Conservation (phyloP, 164 flowering plant genomes). For the Brasenia schreberi region DNA sequence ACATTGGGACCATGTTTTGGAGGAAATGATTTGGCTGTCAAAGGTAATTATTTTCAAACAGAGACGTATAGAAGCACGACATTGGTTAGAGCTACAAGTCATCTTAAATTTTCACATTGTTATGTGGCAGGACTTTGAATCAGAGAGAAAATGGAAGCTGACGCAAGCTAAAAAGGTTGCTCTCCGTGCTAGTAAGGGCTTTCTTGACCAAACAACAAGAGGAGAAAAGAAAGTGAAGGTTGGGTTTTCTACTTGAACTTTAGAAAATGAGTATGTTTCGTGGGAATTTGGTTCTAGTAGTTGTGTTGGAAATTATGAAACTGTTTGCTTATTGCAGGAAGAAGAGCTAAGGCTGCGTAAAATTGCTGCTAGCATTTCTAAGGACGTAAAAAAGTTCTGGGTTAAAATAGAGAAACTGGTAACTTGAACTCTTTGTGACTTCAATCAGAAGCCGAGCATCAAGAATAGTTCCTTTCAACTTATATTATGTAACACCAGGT, state of each 20-base stretch:
- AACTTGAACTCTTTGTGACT: slow-evolving; percentile 18
- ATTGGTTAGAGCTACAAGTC: neutral
- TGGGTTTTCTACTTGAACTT: neutral
- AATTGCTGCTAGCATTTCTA: slow-evolving; percentile 84
- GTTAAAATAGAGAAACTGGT: slow-evolving; percentile 93
- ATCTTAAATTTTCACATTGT: slow-evolving; percentile 1
- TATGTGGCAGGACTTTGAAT: slow-evolving; percentile 79
- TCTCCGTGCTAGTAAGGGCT: slow-evolving; percentile 80
- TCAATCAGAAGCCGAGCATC: neutral
- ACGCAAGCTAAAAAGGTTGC: slow-evolving; percentile 94
- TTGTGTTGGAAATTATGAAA: neutral
- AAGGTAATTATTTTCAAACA: slow-evolving; percentile 33
- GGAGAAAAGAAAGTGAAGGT: slow-evolving; percentile 98
- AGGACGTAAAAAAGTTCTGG: slow-evolving; percentile 98
- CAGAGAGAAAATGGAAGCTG: slow-evolving; percentile 95
- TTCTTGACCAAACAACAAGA: slow-evolving; percentile 85
- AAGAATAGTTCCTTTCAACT: neutral
- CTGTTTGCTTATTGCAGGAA: slow-evolving; percentile 35
- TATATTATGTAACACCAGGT: slow-evolving; percentile 36
- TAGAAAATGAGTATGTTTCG: too few relatives aligned
- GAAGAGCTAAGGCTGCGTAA: slow-evolving; percentile 84
- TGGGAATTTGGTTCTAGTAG: too few relatives aligned
- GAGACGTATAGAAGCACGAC: neutral
- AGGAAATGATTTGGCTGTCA: slow-evolving; percentile 98
- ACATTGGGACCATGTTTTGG: slow-evolving; percentile 99